These are phyloP conservation scores for Astrephomene gubernaculifera DNA, from an alignment of 139 green algal species.

Conservation along the genomic window DNA sequence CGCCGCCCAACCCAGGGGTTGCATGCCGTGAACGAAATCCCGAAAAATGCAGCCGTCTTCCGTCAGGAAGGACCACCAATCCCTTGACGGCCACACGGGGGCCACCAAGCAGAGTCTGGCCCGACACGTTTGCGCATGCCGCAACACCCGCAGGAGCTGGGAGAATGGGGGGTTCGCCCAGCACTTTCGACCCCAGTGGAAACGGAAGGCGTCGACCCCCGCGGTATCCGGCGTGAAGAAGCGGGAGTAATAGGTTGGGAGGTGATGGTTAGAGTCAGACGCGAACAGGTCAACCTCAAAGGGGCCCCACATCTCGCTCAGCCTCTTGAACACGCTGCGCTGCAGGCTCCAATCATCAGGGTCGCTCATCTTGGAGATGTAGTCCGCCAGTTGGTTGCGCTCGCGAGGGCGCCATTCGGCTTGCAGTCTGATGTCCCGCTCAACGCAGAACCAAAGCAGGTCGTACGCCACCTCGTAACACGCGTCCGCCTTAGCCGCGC, in stretches of 20 bases:
- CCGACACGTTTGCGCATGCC: background rate
- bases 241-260: constrained; percentile 26
- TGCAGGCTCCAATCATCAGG: constrained; percentile 19
- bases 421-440: background rate
- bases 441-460: background rate
- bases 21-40: background rate
- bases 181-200: background rate
- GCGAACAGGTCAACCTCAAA: constrained; percentile 42
- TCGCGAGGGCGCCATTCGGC: constrained; percentile 23
- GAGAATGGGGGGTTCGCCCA: constrained; percentile 26
- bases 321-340: background rate
- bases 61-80: constrained; percentile 16
- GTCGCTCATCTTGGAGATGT: constrained; percentile 15
- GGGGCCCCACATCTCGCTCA: constrained; percentile 7
- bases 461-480: background rate
- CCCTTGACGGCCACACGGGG: constrained; percentile 1
- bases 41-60: background rate
- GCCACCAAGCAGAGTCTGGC: constrained; percentile 11
- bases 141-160: background rate
- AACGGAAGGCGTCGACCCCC: constrained; percentile 40
- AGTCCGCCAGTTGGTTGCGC: constrained; percentile 7
- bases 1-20: background rate
- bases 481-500: background rate
- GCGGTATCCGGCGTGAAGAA: constrained; percentile 34
- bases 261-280: constrained; percentile 21